Evolutionary conservation across 345 rosid species (phyloP).

Genomic region (Brassica rapa): DNA sequence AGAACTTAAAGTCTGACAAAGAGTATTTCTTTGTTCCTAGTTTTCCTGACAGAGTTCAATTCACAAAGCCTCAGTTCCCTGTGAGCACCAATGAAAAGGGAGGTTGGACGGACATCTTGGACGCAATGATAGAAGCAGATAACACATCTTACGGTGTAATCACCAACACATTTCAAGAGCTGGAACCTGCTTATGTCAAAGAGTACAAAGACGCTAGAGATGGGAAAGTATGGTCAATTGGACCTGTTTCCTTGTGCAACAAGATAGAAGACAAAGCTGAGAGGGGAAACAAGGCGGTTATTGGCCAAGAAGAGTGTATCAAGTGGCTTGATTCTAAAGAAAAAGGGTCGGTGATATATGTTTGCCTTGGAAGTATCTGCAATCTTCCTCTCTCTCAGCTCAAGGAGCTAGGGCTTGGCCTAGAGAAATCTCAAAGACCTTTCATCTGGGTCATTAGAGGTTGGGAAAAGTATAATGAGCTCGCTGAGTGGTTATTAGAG

Average conservation of each 20-base stretch:
- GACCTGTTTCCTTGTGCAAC: constrained; percentile 50
- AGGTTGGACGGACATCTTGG: constrained; percentile 21
- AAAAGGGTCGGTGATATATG: constrained; percentile 45
- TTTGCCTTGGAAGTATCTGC: constrained; percentile 51
- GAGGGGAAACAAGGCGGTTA: constrained; percentile 44
- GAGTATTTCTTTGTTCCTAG: constrained; percentile 36
- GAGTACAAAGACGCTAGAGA: constrained; percentile 37
- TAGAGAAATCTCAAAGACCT: constrained; percentile 48
- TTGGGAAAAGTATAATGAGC: constrained; percentile 32
- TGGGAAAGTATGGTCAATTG: constrained; percentile 50
- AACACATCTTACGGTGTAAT: constrained; percentile 43
- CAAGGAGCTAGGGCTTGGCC: constrained; percentile 51
- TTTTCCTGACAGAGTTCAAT: constrained; percentile 43
- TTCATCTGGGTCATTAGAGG: constrained; percentile 65
- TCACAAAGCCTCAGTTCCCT: constrained; percentile 31
- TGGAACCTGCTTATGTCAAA: constrained; percentile 42
- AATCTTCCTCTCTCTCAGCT: constrained; percentile 35
- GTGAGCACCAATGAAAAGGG: background rate
- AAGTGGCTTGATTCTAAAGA: constrained; percentile 49
- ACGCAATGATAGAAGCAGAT: constrained; percentile 28
- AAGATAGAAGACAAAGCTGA: constrained; percentile 37
- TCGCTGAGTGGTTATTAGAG: constrained; percentile 39
- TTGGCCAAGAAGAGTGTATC: constrained; percentile 26
- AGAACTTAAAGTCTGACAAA: constrained; percentile 7
- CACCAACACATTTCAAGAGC: constrained; percentile 47